Percentiles rank a stretch among this genome's conserved stretches.
Conservation (phyloP, 495 filamentous ascomycete species). For the Tuber melanosporum region DNA sequence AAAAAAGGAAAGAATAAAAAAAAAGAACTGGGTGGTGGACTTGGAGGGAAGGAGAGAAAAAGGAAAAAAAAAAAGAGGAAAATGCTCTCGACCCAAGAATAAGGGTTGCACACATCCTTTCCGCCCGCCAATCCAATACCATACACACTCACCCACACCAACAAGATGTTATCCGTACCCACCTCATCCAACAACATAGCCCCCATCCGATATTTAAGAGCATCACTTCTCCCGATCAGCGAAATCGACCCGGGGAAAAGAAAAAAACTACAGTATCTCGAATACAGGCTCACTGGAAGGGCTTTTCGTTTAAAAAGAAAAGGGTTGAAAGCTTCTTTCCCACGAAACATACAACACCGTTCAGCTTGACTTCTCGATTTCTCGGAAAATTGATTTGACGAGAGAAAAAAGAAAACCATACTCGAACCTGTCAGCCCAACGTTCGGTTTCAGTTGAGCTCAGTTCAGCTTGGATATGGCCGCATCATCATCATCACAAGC, state of each 20-base stretch:
- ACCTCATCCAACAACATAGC: conserved; percentile 25
- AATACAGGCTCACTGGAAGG: neutral
- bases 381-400: conserved; percentile 3
- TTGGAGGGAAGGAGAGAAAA: neutral
- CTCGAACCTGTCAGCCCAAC: neutral
- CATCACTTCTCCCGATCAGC: conserved; percentile 8
- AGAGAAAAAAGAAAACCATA: neutral
- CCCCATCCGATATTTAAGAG: conserved; percentile 39
- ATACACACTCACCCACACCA: neutral
- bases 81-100: conserved; percentile 4
- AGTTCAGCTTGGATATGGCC: conserved; percentile 22
- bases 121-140: conserved; percentile 5
- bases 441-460: conserved; percentile 29
- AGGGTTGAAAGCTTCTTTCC: neutral
- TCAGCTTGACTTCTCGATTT: neutral
- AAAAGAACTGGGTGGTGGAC: conserved; percentile 15
- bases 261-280: neutral
- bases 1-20: conserved; percentile 32
- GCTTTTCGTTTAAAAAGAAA: neutral
- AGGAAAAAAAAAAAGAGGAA: conserved; percentile 6
- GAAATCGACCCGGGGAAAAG: conserved; percentile 1
- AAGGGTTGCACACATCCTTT: conserved; percentile 2
- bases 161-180: conserved; percentile 5
- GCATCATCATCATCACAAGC: conserved; percentile 4
- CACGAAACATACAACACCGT: neutral